A percentile compares a stretch with the other conserved stretches of the same genome.
Evolutionary conservation across 345 rosid genomes (phyloP).

Genomic region (Salix exigua): DNA sequence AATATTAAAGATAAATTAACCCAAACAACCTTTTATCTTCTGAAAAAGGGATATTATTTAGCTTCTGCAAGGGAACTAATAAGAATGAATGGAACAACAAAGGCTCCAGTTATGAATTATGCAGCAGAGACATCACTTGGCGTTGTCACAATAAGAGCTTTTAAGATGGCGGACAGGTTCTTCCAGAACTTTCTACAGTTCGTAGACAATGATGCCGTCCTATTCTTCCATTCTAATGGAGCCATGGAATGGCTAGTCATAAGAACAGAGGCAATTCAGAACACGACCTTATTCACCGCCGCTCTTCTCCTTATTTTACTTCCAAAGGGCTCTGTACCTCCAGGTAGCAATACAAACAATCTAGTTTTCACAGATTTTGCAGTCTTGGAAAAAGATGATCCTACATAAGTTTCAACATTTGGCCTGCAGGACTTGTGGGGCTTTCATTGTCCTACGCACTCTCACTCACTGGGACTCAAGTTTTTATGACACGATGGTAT

Average conservation of each 20-base stretch:
- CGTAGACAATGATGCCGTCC: slow-evolving; percentile 66
- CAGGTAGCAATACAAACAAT: slow-evolving; percentile 6
- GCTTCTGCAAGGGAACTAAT: slow-evolving; percentile 77
- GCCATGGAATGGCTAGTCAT: slow-evolving; percentile 77
- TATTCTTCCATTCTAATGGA: slow-evolving; percentile 72
- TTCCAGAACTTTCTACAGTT: slow-evolving; percentile 51
- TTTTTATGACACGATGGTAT: slow-evolving; percentile 18
- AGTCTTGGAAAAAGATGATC: not conserved
- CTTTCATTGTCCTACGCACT: slow-evolving; percentile 25
- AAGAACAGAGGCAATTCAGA: slow-evolving; percentile 69
- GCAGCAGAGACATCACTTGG: slow-evolving; percentile 88
- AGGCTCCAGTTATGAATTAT: slow-evolving; percentile 88
- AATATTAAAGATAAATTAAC: too few species aligned
- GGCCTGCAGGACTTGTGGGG: slow-evolving; percentile 20
- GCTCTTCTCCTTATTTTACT: slow-evolving; percentile 66
- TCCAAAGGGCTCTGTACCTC: slow-evolving; percentile 55
- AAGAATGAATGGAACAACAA: slow-evolving; percentile 85
- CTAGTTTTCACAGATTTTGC: not conserved
- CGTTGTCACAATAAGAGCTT: slow-evolving; percentile 79
- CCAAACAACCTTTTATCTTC: not conserved
- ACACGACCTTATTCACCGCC: slow-evolving; percentile 58
- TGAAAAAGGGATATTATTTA: slow-evolving; percentile 57
- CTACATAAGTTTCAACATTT: not conserved
- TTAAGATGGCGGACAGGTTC: slow-evolving; percentile 59
- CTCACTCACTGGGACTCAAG: slow-evolving; percentile 16